phyloP scores from a whole-genome alignment of 768 basidiomycete species.

The Trametes maxima region DNA sequence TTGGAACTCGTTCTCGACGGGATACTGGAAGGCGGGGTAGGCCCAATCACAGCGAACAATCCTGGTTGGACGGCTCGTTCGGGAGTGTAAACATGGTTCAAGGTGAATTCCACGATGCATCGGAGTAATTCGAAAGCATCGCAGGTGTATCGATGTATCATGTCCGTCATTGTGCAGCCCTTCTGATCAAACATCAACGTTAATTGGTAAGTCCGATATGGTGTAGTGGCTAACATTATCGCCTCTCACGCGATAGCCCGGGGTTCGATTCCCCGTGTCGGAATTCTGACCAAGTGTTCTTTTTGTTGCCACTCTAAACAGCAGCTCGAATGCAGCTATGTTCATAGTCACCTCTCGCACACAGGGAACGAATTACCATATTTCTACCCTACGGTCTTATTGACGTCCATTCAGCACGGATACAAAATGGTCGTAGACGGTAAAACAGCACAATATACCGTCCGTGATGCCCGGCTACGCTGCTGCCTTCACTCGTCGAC shows the following conservation, averaged over 20 bases:
- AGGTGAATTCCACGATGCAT: not conserved
- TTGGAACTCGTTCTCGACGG: slow-evolving; percentile 58
- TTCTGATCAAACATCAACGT: too few species aligned
- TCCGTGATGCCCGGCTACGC: not conserved
- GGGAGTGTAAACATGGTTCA: not conserved
- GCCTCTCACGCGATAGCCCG: slow-evolving; percentile 20
- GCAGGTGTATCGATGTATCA: not conserved
- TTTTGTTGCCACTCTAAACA: too few species aligned
- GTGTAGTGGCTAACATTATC: slow-evolving; percentile 22
- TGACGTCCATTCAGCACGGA: too few species aligned
- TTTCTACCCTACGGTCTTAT: too few species aligned
- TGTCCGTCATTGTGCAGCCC: not conserved
- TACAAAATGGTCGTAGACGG: too few species aligned
- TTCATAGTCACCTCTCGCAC: not conserved
- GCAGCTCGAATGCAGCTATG: not conserved
- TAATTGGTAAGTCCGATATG: slow-evolving; percentile 19
- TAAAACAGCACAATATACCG: too few species aligned
- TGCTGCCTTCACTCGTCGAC: slow-evolving; percentile 2
- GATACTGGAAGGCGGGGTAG: slow-evolving; percentile 66
- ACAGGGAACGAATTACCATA: too few species aligned
- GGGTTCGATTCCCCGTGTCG: slow-evolving; percentile 5
- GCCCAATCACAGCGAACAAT: slow-evolving; percentile 55
- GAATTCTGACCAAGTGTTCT: not conserved
- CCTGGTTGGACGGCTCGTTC: slow-evolving; percentile 47
- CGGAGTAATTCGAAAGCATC: not conserved